Percentiles rank a stretch among this genome's conserved stretches.
These are phyloP conservation scores for Penicillium sp. DNA, from an alignment of 2,329 filamentous ascomycete species.

Conservation along the genomic window DNA sequence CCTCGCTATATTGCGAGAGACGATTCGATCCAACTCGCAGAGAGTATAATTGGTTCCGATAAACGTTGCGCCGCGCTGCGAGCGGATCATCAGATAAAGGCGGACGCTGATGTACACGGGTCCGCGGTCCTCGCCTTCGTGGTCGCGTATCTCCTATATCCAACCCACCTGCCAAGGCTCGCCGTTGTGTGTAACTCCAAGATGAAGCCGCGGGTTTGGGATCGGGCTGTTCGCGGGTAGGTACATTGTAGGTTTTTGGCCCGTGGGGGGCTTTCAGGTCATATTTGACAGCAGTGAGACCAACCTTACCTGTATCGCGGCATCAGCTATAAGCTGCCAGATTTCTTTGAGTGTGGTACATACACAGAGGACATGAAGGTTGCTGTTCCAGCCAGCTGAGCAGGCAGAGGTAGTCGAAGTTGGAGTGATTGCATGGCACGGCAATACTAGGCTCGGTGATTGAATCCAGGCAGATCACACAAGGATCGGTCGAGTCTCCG, in stretches of 20 bases:
- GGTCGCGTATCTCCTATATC: constrained; percentile 1
- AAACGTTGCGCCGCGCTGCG: constrained; percentile 70
- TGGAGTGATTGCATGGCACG: constrained; percentile 75
- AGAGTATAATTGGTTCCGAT: constrained; percentile 73
- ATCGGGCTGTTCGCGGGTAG: constrained; percentile 27
- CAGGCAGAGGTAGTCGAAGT: constrained; percentile 86
- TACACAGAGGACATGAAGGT: constrained; percentile 79
- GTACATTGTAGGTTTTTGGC: constrained; percentile 64
- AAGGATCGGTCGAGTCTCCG: constrained; percentile 55
- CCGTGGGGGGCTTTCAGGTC: constrained; percentile 58
- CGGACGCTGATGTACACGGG: constrained; percentile 29
- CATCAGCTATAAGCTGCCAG: neutral
- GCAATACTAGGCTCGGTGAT: constrained; percentile 74
- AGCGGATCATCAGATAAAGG: constrained; percentile 52
- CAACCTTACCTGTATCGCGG: constrained; percentile 51
- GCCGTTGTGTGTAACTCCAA: constrained; percentile 7
- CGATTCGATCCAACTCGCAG: constrained; percentile 82
- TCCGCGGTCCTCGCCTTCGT: constrained; percentile 24
- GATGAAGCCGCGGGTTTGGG: constrained; percentile 14
- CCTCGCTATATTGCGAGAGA: constrained; percentile 73
- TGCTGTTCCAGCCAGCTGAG: constrained; percentile 78
- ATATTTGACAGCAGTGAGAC: constrained; percentile 67
- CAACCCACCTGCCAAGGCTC: constrained; percentile 13
- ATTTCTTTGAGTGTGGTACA: constrained; percentile 14
- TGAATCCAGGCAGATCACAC: constrained; percentile 84